These are phyloP conservation scores for Xylaria sp. DNA, from an alignment of 2,329 filamentous ascomycete genomes.

Conservation along the genomic window DNA sequence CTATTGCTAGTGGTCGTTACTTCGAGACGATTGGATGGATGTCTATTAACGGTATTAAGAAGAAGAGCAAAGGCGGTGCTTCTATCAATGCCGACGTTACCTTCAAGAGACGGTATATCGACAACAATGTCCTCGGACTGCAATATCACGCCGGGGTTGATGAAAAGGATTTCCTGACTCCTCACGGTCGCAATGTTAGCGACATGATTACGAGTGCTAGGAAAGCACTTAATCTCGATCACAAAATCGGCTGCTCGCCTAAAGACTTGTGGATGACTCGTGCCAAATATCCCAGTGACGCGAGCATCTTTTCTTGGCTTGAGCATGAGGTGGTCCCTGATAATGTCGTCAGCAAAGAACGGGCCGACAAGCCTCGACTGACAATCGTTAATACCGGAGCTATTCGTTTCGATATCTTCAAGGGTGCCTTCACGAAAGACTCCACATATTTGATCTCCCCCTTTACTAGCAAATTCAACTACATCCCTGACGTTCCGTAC, in stretches of 20 bases:
- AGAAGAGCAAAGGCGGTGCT: constrained; percentile 49
- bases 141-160: constrained; percentile 83
- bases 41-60: constrained; percentile 76
- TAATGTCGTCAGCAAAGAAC: constrained; percentile 66
- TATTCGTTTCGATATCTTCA: constrained; percentile 94
- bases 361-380: constrained; percentile 72
- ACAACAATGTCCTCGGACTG: constrained; percentile 89
- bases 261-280: constrained; percentile 84
- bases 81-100: constrained; percentile 56
- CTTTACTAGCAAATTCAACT: constrained; percentile 82
- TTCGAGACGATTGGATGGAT: constrained; percentile 96
- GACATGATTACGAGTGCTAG: constrained; percentile 76
- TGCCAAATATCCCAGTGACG: constrained; percentile 75
- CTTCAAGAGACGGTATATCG: constrained; percentile 87
- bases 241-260: constrained; percentile 84
- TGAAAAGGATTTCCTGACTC: constrained; percentile 77
- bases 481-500: constrained; percentile 84
- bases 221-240: constrained; percentile 75
- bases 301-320: constrained; percentile 86
- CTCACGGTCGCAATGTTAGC: constrained; percentile 77
- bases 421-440: constrained; percentile 89
- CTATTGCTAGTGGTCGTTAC: constrained; percentile 88
- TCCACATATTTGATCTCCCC: constrained; percentile 88
- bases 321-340: constrained; percentile 78
- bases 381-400: constrained; percentile 89